Evolutionary conservation across 768 basidiomycete genomes (phyloP).

Genomic region (Harrya chromipes): DNA sequence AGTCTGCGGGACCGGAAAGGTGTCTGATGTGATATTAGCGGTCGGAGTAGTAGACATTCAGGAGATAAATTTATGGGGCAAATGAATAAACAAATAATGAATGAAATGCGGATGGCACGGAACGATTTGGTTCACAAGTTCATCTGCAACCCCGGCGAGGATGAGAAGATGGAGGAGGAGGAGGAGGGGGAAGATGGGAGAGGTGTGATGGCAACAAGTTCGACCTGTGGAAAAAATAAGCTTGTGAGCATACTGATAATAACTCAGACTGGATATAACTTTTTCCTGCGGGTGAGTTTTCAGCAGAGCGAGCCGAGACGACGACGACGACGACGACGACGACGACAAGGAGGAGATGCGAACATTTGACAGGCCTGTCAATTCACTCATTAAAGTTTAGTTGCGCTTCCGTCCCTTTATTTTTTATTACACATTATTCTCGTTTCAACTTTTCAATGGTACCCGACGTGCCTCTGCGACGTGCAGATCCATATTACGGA

Average conservation of each 20-base stretch:
- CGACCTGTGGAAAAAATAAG: conserved; percentile 6
- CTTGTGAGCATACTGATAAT: conserved; percentile 1
- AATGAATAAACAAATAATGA: conserved; percentile 28
- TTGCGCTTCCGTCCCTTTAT: not conserved
- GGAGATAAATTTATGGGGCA: conserved; percentile 8
- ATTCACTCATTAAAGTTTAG: conserved; percentile 5
- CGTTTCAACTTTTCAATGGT: too few species aligned
- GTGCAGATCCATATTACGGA: too few species aligned
- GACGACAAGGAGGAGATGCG: not conserved
- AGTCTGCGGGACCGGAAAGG: not conserved
- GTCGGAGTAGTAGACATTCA: conserved; percentile 26
- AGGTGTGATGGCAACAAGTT: too few species aligned
- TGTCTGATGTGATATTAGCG: conserved; percentile 22
- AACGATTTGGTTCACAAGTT: not conserved
- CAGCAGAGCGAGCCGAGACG: not conserved
- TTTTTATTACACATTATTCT: not conserved
- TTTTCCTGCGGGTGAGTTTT: not conserved
- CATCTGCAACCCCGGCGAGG: not conserved
- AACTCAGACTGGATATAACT: not conserved
- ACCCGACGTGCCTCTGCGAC: too few species aligned
- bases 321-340: not conserved
- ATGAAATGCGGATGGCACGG: conserved; percentile 6
- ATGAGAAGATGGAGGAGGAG: not conserved
- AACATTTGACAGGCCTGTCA: conserved; percentile 14
- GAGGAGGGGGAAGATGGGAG: not conserved